Percentiles rank a stretch among this genome's conserved stretches.
Conservation (phyloP, 2,329 filamentous ascomycete species). For the Bipolaris bicolor region DNA sequence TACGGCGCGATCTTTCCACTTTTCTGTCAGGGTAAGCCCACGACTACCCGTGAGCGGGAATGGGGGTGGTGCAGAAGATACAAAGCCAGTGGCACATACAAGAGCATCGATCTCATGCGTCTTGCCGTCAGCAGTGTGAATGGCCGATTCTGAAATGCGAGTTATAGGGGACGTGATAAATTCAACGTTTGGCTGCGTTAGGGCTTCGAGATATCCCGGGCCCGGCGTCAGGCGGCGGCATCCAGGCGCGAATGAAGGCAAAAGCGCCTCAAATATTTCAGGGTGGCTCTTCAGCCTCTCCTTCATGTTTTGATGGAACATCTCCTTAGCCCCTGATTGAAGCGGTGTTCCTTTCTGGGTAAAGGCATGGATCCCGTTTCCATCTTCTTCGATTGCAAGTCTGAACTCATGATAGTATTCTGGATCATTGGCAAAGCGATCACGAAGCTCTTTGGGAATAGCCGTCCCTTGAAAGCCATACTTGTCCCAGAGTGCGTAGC, state of each 20-base stretch:
- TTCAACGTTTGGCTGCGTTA: slow-evolving; percentile 50
- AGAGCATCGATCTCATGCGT: slow-evolving; percentile 51
- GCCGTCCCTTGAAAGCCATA: slow-evolving; percentile 44
- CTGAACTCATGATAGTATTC: slow-evolving; percentile 43
- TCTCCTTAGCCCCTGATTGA: slow-evolving; percentile 44
- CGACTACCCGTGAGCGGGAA: slow-evolving; percentile 47
- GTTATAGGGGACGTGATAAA: slow-evolving; percentile 48
- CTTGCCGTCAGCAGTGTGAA: slow-evolving; percentile 51
- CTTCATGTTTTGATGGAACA: slow-evolving; percentile 53
- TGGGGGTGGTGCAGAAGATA: slow-evolving; percentile 47
- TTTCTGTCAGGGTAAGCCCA: slow-evolving; percentile 36
- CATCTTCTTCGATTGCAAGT: slow-evolving; percentile 42
- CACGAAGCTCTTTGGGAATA: slow-evolving; percentile 34
- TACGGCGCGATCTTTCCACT: slow-evolving; percentile 45
- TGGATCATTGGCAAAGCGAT: slow-evolving; percentile 36
- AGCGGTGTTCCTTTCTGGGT: slow-evolving; percentile 48
- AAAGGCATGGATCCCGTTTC: slow-evolving; percentile 37
- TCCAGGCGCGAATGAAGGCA: slow-evolving; percentile 54
- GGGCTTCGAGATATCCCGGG: slow-evolving; percentile 59
- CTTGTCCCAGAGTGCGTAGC: slow-evolving; percentile 36
- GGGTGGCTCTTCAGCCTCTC: slow-evolving; percentile 45
- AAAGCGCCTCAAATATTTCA: slow-evolving; percentile 50
- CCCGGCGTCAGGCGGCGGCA: slow-evolving; percentile 59
- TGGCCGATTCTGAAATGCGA: slow-evolving; percentile 45
- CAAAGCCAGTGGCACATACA: slow-evolving; percentile 56